Evolutionary conservation across 1,139 yeast species (phyloP).

Genomic region (Suhomyces panamericanus): DNA sequence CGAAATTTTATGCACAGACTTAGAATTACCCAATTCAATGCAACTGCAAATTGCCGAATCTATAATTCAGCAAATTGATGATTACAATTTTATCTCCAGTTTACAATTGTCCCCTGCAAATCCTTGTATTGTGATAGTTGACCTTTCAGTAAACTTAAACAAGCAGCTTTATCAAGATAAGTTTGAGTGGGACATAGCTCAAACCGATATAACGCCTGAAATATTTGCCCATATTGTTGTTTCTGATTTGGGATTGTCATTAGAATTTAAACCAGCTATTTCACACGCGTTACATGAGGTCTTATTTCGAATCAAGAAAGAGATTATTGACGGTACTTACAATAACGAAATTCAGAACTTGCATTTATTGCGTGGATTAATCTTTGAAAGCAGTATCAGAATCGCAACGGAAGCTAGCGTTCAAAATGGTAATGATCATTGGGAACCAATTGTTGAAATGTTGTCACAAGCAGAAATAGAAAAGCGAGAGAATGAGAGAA

Average conservation of each 20-base stretch:
- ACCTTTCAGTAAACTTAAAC: constrained; percentile 79
- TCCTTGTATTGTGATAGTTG: constrained; percentile 77
- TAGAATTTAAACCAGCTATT: constrained; percentile 89
- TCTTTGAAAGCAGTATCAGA: constrained; percentile 47
- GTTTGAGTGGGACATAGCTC: constrained; percentile 88
- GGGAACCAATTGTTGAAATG: constrained; percentile 88
- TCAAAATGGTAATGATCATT: constrained; percentile 59
- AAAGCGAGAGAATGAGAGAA: constrained; percentile 92
- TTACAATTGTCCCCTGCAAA: constrained; percentile 63
- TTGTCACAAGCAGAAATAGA: constrained; percentile 92
- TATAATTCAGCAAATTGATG: constrained; percentile 78
- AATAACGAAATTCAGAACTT: constrained; percentile 47
- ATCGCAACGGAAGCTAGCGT: constrained; percentile 47
- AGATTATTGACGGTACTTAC: constrained; percentile 77
- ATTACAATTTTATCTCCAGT: constrained; percentile 54
- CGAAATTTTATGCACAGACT: constrained; percentile 71
- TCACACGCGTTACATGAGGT: constrained; percentile 86
- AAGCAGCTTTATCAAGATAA: constrained; percentile 87
- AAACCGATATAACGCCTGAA: constrained; percentile 74
- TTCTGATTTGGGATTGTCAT: constrained; percentile 75
- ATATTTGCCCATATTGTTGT: constrained; percentile 80
- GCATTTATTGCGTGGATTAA: constrained; percentile 45
- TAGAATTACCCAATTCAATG: constrained; percentile 69
- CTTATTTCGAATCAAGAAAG: constrained; percentile 72
- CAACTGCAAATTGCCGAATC: constrained; percentile 68